Evolutionary conservation across 139 green algal genomes (phyloP).

Genomic region (Coelastrella sp.): DNA sequence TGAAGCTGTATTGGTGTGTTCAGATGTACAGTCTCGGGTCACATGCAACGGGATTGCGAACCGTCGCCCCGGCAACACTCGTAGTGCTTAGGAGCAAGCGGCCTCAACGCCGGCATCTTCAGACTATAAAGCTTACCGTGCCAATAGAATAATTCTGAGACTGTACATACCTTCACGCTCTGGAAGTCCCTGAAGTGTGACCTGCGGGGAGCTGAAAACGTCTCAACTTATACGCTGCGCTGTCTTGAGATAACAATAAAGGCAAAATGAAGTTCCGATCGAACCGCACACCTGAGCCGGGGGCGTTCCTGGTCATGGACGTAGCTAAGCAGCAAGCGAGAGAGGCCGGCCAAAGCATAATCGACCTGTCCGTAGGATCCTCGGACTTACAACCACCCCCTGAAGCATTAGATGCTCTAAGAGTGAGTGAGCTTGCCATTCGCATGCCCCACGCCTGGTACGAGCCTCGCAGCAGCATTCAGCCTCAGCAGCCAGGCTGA

Average conservation of each 20-base stretch:
- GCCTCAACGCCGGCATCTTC: too few species aligned
- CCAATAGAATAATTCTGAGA: too few species aligned
- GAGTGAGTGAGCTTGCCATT: conserved; percentile 20
- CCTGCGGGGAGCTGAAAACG: not conserved
- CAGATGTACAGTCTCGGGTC: too few species aligned
- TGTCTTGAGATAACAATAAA: too few species aligned
- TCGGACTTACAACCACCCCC: conserved; percentile 37
- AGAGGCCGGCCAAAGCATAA: conserved; percentile 17
- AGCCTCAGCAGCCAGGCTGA: not conserved
- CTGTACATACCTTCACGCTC: not conserved
- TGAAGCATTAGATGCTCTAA: conserved; percentile 57
- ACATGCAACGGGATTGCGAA: too few species aligned
- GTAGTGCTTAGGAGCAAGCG: too few species aligned
- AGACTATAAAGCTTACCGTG: too few species aligned
- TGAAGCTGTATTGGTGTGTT: too few species aligned
- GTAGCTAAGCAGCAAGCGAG: conserved; percentile 28
- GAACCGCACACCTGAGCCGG: conserved; percentile 35
- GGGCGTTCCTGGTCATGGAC: conserved; percentile 58
- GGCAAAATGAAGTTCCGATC: conserved; percentile 9
- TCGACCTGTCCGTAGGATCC: conserved; percentile 61
- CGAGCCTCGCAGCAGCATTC: too few species aligned
- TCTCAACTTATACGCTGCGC: not conserved
- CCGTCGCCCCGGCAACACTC: too few species aligned
- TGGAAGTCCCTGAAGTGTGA: not conserved
- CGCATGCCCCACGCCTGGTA: not conserved